Percentiles rank a stretch among this genome's conserved stretches.
These are phyloP conservation scores for Pleurotus djamor DNA, from an alignment of 768 basidiomycete genomes.

Conservation along the genomic window DNA sequence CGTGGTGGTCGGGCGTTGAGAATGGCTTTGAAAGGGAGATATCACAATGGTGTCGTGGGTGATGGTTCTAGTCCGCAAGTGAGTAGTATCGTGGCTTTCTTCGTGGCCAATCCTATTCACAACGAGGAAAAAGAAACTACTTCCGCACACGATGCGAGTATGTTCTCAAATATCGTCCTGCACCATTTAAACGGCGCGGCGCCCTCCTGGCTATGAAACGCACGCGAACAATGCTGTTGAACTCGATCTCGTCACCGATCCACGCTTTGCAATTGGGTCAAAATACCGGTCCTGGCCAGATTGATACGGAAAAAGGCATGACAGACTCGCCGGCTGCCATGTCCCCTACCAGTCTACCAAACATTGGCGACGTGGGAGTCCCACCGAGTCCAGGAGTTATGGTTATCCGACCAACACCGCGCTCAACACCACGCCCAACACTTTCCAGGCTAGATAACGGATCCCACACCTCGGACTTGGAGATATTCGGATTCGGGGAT, in stretches of 20 bases:
- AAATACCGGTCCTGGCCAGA: constrained; percentile 1
- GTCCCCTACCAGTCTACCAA: not conserved
- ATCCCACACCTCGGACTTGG: not conserved
- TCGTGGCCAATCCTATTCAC: not conserved
- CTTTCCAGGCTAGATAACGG: not conserved
- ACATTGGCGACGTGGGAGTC: not conserved
- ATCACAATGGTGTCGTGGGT: constrained; percentile 58
- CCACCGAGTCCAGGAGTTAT: not conserved
- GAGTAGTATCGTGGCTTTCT: constrained; percentile 8
- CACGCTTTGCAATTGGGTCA: not conserved
- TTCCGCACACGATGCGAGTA: constrained; percentile 42
- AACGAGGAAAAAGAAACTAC: constrained; percentile 29
- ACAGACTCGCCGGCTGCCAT: not conserved
- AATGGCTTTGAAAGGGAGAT: constrained; percentile 30
- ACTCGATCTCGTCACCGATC: constrained; percentile 30
- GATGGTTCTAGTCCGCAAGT: constrained; percentile 66
- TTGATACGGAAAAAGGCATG: constrained; percentile 10
- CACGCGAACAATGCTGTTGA: constrained; percentile 25
- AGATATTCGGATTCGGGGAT: not conserved
- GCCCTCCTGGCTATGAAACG: constrained; percentile 12
- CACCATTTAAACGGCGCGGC: constrained; percentile 13
- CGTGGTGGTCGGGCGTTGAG: not conserved
- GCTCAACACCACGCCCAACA: not conserved
- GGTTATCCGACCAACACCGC: not conserved
- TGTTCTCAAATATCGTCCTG: constrained; percentile 19